Conservation (phyloP, 306 rosid species). For the Coriaria nepalensis region DNA sequence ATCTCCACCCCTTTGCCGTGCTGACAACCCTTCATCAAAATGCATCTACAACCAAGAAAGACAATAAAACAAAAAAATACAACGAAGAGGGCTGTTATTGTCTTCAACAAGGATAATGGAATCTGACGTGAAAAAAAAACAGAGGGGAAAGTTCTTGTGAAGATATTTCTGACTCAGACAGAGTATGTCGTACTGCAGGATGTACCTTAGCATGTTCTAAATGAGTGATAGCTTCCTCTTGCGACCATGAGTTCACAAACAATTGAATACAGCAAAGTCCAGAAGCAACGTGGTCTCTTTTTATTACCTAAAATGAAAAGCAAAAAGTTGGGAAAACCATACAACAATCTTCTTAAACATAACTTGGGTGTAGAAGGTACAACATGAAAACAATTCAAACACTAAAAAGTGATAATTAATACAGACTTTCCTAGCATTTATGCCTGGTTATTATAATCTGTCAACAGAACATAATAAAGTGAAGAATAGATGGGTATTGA, state of each 20-base stretch:
- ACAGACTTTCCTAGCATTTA: neutral
- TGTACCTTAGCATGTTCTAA: conserved; percentile 91
- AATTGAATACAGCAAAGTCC: conserved; percentile 97
- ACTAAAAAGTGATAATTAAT: neutral
- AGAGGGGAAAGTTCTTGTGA: too few relatives aligned
- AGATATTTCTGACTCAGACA: too few relatives aligned
- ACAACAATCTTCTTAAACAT: neutral
- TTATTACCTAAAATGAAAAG: conserved; percentile 49
- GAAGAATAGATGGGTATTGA: too few relatives aligned
- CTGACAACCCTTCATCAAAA: conserved; percentile 91
- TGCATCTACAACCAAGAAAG: conserved; percentile 50
- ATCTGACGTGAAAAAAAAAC: too few relatives aligned
- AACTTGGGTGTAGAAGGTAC: neutral
- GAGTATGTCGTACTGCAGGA: neutral
- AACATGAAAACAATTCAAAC: conserved; percentile 2
- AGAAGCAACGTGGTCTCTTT: conserved; percentile 87
- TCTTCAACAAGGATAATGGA: too few relatives aligned
- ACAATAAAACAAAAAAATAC: conserved; percentile 3
- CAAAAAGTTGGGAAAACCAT: conserved; percentile 9
- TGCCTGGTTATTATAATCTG: too few relatives aligned
- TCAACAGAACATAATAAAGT: too few relatives aligned
- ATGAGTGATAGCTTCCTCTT: conserved; percentile 88
- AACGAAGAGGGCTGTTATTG: neutral
- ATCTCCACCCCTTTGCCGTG: conserved; percentile 69
- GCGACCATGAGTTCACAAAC: conserved; percentile 72